Evolutionary conservation across 495 filamentous ascomycete genomes (phyloP).

Genomic region (Cudoniella acicularis): DNA sequence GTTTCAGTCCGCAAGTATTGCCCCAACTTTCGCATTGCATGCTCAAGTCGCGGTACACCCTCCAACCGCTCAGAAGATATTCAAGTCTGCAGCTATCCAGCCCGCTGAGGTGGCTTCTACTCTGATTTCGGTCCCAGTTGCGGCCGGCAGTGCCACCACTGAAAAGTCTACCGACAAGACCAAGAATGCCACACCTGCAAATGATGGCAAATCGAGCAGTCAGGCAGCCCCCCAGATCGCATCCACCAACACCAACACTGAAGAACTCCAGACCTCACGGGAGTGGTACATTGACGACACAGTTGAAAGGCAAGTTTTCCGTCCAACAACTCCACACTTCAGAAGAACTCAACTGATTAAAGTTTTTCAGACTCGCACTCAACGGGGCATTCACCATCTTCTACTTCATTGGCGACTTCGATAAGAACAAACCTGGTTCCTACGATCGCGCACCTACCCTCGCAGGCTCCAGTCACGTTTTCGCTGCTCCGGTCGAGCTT

Average conservation of each 20-base stretch:
- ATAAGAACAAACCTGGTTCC: background rate
- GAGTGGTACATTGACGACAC: background rate
- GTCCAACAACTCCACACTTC: background rate
- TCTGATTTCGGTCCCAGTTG: background rate
- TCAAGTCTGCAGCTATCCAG: background rate
- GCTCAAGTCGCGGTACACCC: background rate
- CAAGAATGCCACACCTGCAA: background rate
- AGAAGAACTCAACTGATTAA: background rate
- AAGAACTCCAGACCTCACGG: background rate
- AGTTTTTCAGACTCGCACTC: background rate
- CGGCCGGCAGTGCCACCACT: background rate
- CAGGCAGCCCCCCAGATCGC: background rate
- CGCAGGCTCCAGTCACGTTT: background rate
- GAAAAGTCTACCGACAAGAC: background rate
- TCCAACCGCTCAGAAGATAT: background rate
- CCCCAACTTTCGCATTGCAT: background rate
- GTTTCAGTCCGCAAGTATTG: background rate
- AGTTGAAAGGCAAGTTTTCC: background rate
- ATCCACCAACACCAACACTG: background rate
- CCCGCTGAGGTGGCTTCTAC: background rate
- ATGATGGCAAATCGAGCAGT: background rate
- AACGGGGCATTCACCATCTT: background rate
- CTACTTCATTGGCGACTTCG: background rate
- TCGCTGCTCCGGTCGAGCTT: background rate
- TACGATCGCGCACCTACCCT: background rate